Conservation (phyloP, 805 yeast species). For the Priceomyces medius region DNA sequence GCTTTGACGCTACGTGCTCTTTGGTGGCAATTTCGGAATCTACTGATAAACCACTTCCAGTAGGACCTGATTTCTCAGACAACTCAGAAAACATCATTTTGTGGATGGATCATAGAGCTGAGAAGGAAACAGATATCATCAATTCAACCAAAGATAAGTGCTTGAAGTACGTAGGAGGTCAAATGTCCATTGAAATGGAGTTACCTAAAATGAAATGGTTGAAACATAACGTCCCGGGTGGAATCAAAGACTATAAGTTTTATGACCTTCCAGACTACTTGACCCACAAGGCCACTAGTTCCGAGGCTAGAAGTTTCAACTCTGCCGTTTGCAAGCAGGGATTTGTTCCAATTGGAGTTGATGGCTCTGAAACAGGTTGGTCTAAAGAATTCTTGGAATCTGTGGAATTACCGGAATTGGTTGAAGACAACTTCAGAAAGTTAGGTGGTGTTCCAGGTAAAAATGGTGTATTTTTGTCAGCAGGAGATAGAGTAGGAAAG, state of each 20-base stretch:
- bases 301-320: constrained; percentile 83
- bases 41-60: constrained; percentile 72
- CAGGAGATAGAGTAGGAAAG: constrained; percentile 87
- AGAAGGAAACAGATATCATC: constrained; percentile 72
- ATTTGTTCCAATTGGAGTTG: constrained; percentile 88
- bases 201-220: constrained; percentile 97
- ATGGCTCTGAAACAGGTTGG: constrained; percentile 87
- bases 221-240: constrained; percentile 73
- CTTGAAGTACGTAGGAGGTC: constrained; percentile 92
- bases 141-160: constrained; percentile 78
- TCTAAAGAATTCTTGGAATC: constrained; percentile 68
- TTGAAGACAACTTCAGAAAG: constrained; percentile 69
- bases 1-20: constrained; percentile 97
- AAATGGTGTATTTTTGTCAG: constrained; percentile 73
- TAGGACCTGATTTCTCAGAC: constrained; percentile 85
- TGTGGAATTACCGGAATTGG: constrained; percentile 75
- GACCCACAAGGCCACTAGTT: constrained; percentile 87
- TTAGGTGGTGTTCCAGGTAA: constrained; percentile 81
- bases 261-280: constrained; percentile 91
- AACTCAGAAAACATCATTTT: constrained; percentile 76
- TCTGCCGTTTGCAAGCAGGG: constrained; percentile 97
- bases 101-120: constrained; percentile 99
- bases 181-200: constrained; percentile 98
- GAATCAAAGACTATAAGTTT: constrained; percentile 65
- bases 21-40: constrained; percentile 72